A percentile compares a stretch with the other conserved stretches of the same genome.
Evolutionary conservation across 1,284 basidiomycete genomes (phyloP).

Genomic region (Phellinidium pouzarii): DNA sequence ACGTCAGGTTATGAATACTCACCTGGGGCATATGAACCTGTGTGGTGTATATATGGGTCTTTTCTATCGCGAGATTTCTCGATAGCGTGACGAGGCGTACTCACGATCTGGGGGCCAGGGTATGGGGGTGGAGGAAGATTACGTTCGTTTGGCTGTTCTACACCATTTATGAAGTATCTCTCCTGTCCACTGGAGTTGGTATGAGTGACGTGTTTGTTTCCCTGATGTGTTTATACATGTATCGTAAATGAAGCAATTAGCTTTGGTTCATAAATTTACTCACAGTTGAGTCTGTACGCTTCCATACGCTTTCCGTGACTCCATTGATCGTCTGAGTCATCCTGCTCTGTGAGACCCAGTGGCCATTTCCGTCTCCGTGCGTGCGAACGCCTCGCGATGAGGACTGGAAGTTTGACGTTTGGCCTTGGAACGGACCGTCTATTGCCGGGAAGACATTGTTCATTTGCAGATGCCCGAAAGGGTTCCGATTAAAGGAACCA

Average conservation of each 20-base stretch:
- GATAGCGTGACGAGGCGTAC: not conserved
- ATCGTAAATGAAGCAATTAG: not conserved
- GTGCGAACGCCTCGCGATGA: constrained; percentile 12
- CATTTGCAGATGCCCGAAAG: constrained; percentile 6
- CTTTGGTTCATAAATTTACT: constrained; percentile 14
- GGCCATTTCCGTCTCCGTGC: constrained; percentile 22
- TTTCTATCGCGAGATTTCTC: not conserved
- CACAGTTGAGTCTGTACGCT: constrained; percentile 52
- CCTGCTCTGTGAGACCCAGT: constrained; percentile 49
- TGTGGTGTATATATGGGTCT: not conserved
- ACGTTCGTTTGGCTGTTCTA: constrained; percentile 42
- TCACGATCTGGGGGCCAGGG: constrained; percentile 2
- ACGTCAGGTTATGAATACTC: not conserved
- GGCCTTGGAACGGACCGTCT: not conserved
- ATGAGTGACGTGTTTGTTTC: constrained; percentile 63
- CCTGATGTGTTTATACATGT: constrained; percentile 35
- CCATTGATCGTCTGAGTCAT: constrained; percentile 55
- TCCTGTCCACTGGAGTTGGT: constrained; percentile 59
- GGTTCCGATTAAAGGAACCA: constrained; percentile 7
- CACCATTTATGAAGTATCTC: constrained; percentile 58
- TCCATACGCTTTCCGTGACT: constrained; percentile 52
- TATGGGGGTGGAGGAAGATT: constrained; percentile 17
- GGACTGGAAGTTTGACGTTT: constrained; percentile 11
- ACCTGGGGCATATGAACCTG: constrained; percentile 5
- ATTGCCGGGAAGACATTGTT: not conserved